Evolutionary conservation across 495 filamentous ascomycete species (phyloP), one percentile per base, ranked within the genome.

Genomic region (Collariella sp.): DNA sequence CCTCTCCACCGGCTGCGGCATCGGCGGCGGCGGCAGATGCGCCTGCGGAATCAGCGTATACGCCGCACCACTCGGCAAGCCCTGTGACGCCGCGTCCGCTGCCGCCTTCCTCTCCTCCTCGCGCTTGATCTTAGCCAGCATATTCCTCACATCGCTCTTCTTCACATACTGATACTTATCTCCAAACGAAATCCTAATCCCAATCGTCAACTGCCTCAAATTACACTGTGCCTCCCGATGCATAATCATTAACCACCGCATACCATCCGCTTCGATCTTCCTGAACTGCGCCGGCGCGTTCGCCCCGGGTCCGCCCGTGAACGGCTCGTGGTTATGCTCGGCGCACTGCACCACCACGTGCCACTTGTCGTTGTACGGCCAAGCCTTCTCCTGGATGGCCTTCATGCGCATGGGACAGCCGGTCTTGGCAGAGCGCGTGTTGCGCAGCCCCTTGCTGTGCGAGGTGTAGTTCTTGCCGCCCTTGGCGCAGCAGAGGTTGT

Each of bases 101-200:
- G 60, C 60, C 1, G 62, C 60, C 57, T 67, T 67, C 9, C 59
- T 33, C 16, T 69, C 66, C 39, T 69, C 66, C 23, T 69, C 64
- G 12, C 64, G 52, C 58, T 67, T 67, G 56, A 69, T 67, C 59
- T 65, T 69, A 43, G 64, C 64, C 40, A 69, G 48, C 54, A 58
- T 60, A 57, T 69, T 69, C 16, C 66, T 47, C 26, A 69, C 65
- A 33, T 69, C 66, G 38, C 41, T 55, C 60, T 67, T 62, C 49
- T 69, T 67, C 46, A 69, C 66, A 40, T 69, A 69, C 60, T 69
- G 66, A 49, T 69, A 69, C 64, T 69, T 69, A 41, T 69, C 66
- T 22, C 64, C 66, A 49, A 69, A 69, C 34, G 62, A 65, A 52
- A 69, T 65, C 31, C 66, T 52, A 15, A 69, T 52, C 6, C 66